Evolutionary conservation across 805 yeast species (phyloP).

Genomic region (Teunomyces barrocoloradensis): DNA sequence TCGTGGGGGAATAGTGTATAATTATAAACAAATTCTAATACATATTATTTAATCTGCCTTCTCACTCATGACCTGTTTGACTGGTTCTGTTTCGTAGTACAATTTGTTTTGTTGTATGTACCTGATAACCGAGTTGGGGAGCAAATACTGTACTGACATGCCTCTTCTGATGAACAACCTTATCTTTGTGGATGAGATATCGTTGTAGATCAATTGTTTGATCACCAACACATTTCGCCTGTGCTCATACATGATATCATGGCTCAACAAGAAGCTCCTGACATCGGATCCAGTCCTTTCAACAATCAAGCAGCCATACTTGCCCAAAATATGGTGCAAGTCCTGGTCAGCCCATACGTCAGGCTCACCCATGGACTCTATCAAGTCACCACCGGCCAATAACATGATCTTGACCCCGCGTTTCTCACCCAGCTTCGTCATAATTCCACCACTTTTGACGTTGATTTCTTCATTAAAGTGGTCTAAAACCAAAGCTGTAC

Average conservation of each 20-base stretch:
- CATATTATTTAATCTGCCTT: constrained; percentile 18
- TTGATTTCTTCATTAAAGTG: constrained; percentile 96
- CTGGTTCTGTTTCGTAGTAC: constrained; percentile 90
- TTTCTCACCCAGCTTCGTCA: constrained; percentile 52
- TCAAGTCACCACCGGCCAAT: constrained; percentile 95
- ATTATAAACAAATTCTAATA: not conserved
- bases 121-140: constrained; percentile 92
- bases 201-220: constrained; percentile 94
- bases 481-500: constrained; percentile 93
- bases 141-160: constrained; percentile 92
- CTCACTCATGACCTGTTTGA: constrained; percentile 69
- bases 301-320: constrained; percentile 93
- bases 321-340: constrained; percentile 90
- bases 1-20: not conserved
- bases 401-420: constrained; percentile 93
- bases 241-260: constrained; percentile 97
- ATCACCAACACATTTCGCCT: constrained; percentile 89
- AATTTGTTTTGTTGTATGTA: constrained; percentile 91
- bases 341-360: constrained; percentile 98
- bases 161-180: constrained; percentile 88
- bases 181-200: constrained; percentile 92
- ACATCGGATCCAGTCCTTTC: constrained; percentile 98
- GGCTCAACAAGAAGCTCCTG: constrained; percentile 83
- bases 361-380: constrained; percentile 99
- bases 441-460: constrained; percentile 82